Percentiles rank a stretch among this genome's conserved stretches.
phyloP scores from a whole-genome alignment of 2,329 filamentous ascomycete genomes.

The Onygenales sp. region DNA sequence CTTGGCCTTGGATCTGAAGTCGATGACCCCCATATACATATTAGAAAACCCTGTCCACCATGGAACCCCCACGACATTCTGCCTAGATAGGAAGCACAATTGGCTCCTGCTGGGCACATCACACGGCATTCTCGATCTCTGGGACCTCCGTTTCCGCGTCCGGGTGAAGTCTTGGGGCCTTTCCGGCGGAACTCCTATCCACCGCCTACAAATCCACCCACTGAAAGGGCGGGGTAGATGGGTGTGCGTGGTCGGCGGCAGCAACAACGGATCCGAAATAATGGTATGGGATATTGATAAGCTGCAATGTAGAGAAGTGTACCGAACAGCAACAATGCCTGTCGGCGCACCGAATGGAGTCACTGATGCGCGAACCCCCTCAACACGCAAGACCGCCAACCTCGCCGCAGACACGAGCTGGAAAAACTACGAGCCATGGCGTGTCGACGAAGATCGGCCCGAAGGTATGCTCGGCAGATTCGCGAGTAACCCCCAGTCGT shows the following conservation, averaged over 20 bases:
- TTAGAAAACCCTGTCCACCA: slow-evolving; percentile 85
- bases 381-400: slow-evolving; percentile 10
- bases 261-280: slow-evolving; percentile 69
- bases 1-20: slow-evolving; percentile 74
- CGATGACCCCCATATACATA: slow-evolving; percentile 71
- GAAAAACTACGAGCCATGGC: slow-evolving; percentile 70
- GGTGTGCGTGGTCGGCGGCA: slow-evolving; percentile 83
- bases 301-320: slow-evolving; percentile 77
- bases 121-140: slow-evolving; percentile 84
- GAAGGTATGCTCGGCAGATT: slow-evolving; percentile 83
- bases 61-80: slow-evolving; percentile 84
- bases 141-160: slow-evolving; percentile 93
- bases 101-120: slow-evolving; percentile 90
- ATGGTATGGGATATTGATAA: slow-evolving; percentile 96
- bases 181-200: slow-evolving; percentile 68
- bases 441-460: slow-evolving; percentile 79
- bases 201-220: slow-evolving; percentile 70
- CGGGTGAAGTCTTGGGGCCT: slow-evolving; percentile 82
- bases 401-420: slow-evolving; percentile 15
- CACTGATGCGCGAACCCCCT: slow-evolving; percentile 26
- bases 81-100: slow-evolving; percentile 72
- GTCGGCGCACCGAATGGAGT: slow-evolving; percentile 3
- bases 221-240: slow-evolving; percentile 68
- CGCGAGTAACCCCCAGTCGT: slow-evolving; percentile 40
- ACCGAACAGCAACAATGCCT: slow-evolving; percentile 47